Conservation (phyloP, 225 moss, liverwort and hornwort genomes). For the Thuidium tamariscinum region DNA sequence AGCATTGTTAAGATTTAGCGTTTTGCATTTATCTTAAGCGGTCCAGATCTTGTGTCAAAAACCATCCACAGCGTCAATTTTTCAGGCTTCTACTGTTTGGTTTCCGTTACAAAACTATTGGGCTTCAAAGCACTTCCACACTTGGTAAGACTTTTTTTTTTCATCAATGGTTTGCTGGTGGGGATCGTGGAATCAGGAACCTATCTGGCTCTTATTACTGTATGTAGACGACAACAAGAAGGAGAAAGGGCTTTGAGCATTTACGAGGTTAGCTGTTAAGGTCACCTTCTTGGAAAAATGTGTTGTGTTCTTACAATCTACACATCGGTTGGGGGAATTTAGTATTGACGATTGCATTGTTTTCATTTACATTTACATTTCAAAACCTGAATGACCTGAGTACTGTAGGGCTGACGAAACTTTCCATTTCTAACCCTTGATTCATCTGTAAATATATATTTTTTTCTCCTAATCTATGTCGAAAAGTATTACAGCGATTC, state of each 20-base stretch:
- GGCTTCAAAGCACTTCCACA: neutral
- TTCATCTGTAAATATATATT: neutral
- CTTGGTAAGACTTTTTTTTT: neutral
- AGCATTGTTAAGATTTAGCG: neutral
- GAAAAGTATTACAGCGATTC: neutral
- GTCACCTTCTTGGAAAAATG: neutral
- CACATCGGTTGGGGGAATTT: neutral
- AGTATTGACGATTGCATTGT: neutral
- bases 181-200: constrained; percentile 47
- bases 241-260: constrained; percentile 82
- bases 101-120: neutral
- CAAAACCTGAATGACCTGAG: neutral
- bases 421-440: neutral
- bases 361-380: neutral
- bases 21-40: neutral
- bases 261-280: constrained; percentile 40
- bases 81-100: neutral
- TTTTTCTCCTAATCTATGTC: neutral
- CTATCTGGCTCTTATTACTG: constrained; percentile 78
- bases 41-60: neutral
- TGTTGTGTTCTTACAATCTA: neutral
- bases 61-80: neutral
- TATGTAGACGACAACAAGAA: constrained; percentile 77
- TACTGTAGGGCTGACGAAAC: neutral
- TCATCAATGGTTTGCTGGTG: neutral